These are phyloP conservation scores for Clavariopsis aquatica DNA, from an alignment of 495 filamentous ascomycete genomes.

Conservation along the genomic window DNA sequence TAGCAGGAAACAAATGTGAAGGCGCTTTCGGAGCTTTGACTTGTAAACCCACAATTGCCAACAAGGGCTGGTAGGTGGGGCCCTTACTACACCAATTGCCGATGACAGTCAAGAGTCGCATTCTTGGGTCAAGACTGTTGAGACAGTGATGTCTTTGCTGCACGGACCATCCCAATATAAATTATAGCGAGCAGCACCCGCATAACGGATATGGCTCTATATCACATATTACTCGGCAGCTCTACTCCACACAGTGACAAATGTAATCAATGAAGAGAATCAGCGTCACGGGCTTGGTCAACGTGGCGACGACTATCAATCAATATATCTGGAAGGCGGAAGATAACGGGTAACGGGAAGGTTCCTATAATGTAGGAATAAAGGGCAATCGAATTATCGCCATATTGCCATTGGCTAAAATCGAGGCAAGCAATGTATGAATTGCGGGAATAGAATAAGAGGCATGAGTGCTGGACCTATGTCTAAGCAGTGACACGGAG, in stretches of 20 bases:
- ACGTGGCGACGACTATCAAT: not conserved
- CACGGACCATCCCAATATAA: not conserved
- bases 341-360: not conserved
- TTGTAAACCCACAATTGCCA: not conserved
- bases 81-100: not conserved
- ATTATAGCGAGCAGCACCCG: not conserved
- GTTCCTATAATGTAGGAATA: not conserved
- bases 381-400: not conserved
- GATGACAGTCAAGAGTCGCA: not conserved
- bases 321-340: not conserved
- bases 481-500: not conserved
- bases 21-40: not conserved
- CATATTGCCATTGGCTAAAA: not conserved
- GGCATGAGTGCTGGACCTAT: not conserved
- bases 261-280: not conserved
- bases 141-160: not conserved
- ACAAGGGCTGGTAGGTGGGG: not conserved
- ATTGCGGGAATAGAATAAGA: not conserved
- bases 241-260: not conserved
- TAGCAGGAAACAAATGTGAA: not conserved
- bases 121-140: not conserved
- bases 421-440: not conserved
- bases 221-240: not conserved
- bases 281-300: not conserved
- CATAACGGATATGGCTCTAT: not conserved